These are phyloP conservation scores for Grifola frondosa DNA, from an alignment of 1,284 basidiomycete genomes.

Conservation along the genomic window DNA sequence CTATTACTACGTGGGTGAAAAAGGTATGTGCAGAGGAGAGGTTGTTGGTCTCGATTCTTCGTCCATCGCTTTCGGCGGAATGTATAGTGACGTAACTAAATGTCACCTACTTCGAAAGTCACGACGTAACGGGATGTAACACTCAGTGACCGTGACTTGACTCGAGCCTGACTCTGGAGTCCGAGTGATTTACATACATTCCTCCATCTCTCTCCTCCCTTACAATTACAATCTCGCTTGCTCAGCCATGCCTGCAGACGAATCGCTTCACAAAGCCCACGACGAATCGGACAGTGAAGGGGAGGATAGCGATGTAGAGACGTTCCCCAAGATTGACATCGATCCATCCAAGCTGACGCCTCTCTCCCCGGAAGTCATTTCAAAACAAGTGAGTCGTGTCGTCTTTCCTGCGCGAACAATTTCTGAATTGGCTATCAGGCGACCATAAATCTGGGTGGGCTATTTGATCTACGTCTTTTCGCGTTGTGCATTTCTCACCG, in stretches of 20 bases:
- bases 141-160: too few species aligned
- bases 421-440: slow-evolving; percentile 46
- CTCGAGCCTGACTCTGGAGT: too few species aligned
- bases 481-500: neutral
- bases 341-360: slow-evolving; percentile 85
- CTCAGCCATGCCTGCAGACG: slow-evolving; percentile 69
- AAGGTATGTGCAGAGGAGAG: too few species aligned
- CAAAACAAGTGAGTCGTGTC: slow-evolving; percentile 79
- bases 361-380: slow-evolving; percentile 94
- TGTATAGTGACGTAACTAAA: too few species aligned
- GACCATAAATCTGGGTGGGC: slow-evolving; percentile 82
- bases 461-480: slow-evolving; percentile 1
- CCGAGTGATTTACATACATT: too few species aligned
- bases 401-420: neutral
- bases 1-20: too few species aligned
- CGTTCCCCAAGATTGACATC: slow-evolving; percentile 65
- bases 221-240: too few species aligned
- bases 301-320: slow-evolving; percentile 49
- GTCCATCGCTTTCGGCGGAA: too few species aligned
- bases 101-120: too few species aligned
- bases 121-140: too few species aligned
- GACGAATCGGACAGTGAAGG: slow-evolving; percentile 70
- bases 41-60: too few species aligned
- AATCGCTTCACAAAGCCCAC: slow-evolving; percentile 57
- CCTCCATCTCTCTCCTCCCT: too few species aligned